Base-by-base conservation (phyloP, 2,329 filamentous ascomycete genomes). In the Peltaster fructicola region DNA sequence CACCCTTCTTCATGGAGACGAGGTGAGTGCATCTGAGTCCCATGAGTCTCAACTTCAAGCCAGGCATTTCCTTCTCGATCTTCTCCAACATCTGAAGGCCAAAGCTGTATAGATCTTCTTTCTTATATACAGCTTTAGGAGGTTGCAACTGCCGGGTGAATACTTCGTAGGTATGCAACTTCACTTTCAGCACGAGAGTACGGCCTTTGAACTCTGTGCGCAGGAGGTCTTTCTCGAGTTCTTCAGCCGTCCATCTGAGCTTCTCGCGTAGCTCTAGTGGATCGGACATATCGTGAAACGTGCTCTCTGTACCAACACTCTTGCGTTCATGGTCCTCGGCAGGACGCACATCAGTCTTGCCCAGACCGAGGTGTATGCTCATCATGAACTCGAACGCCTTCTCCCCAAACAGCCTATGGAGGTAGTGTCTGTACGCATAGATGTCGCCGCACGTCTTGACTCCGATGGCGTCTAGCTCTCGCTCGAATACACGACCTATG, bases 151-250 rank as follows among this genome's bases (percentile, higher is more conserved):
- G 88, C 15, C 88, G 64, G 0, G 84, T 91, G 25, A 80, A 65
- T 11, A 93, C 78, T 48, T 95, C 84, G 40, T 85, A 98, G 0
- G 82, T 92, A 47, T 93, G 80, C 6, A 95, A 56, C 47, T 98
- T 98, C 35, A 93, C 65, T 50, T 98, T 98, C 17, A 98, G 56
- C 12, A 81, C 80, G 2, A 98, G 55, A 0, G 85, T 95, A n/a
- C 81, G 68, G 1, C 85, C 85, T 49, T 85, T 92, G 52, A 79
- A 80, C 35, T 79, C 68, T 2, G 79, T 80, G 14, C 70, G 66
- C 30, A 64, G 62, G 54, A 95, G 61, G 41, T 95, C 85, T 36
- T 77, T 76, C 45, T 92, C 82, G 4, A 98, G 57, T 35, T 91
- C 82, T 33, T 82, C 73, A 0, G 88, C 81, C 2, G 73, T 84